phyloP scores from a whole-genome alignment of 768 basidiomycete genomes.

The Tricholoma bakamatsutake region DNA sequence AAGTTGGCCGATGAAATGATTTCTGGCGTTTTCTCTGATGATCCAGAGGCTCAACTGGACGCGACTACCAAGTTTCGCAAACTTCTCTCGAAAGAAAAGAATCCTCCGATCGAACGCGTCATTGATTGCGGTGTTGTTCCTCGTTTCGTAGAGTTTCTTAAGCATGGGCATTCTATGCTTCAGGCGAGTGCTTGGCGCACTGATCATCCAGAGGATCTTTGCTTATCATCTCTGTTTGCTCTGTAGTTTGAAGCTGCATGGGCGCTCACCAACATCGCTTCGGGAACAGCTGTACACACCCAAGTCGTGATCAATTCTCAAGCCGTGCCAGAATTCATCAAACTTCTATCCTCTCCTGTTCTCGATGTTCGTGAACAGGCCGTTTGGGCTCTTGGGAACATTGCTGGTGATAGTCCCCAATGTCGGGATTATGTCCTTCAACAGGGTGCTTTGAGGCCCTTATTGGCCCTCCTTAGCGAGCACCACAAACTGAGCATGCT shows the following conservation, averaged over 20 bases:
- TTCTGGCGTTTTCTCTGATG: constrained; percentile 84
- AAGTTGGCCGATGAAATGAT: constrained; percentile 92
- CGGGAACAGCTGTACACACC: constrained; percentile 97
- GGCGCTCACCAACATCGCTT: constrained; percentile 97
- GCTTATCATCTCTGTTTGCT: constrained; percentile 3
- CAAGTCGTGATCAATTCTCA: constrained; percentile 94
- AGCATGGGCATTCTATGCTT: constrained; percentile 74
- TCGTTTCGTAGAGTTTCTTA: constrained; percentile 94
- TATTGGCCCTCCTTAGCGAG: constrained; percentile 85
- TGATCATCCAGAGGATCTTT: constrained; percentile 2
- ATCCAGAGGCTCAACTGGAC: constrained; percentile 88
- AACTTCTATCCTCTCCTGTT: constrained; percentile 88
- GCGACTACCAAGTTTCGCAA: constrained; percentile 99
- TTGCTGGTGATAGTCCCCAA: constrained; percentile 96
- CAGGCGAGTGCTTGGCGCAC: constrained; percentile 45
- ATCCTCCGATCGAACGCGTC: constrained; percentile 97
- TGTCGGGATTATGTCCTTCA: constrained; percentile 96
- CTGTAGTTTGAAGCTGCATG: constrained; percentile 92
- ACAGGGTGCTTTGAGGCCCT: constrained; percentile 88
- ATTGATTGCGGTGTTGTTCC: constrained; percentile 97
- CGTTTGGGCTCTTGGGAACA: constrained; percentile 99
- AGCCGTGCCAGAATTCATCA: constrained; percentile 97
- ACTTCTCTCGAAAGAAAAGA: constrained; percentile 98
- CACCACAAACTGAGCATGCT: constrained; percentile 99
- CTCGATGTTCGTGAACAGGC: constrained; percentile 98